Evolutionary conservation across 495 filamentous ascomycete species (phyloP).

Genomic region (Trichocladium uniseriatum): DNA sequence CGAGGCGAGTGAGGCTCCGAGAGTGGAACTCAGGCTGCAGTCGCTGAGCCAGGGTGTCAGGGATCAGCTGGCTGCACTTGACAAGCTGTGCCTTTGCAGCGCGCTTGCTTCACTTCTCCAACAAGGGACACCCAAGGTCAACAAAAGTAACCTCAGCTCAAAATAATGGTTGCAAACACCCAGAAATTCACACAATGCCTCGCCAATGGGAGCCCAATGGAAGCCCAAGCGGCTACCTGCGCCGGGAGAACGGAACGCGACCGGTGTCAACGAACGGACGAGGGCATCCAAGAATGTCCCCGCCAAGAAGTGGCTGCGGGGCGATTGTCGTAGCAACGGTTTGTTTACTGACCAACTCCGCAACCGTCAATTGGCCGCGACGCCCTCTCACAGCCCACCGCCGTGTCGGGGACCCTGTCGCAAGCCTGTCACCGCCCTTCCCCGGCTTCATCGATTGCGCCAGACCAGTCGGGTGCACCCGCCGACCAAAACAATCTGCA

Average conservation of each 20-base stretch:
- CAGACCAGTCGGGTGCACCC: slow-evolving; percentile 6
- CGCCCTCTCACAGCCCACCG: neutral
- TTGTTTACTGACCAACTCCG: too few species aligned
- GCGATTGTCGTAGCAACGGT: slow-evolving; percentile 5
- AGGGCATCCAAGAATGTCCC: neutral
- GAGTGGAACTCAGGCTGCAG: too few species aligned
- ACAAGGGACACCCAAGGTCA: too few species aligned
- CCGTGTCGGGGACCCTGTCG: too few species aligned
- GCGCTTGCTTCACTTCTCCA: too few species aligned
- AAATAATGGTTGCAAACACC: too few species aligned
- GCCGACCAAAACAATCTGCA: slow-evolving; percentile 4
- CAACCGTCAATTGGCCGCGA: slow-evolving; percentile 1
- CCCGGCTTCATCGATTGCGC: neutral
- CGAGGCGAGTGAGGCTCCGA: too few species aligned
- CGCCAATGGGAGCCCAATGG: neutral
- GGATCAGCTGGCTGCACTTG: too few species aligned
- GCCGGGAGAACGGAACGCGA: neutral
- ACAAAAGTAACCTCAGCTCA: too few species aligned
- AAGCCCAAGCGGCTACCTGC: neutral
- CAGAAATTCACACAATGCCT: too few species aligned
- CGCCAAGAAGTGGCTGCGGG: neutral
- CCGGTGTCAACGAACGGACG: neutral
- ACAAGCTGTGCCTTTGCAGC: too few species aligned
- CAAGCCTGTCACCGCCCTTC: slow-evolving; percentile 5
- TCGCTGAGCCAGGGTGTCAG: too few species aligned